A percentile compares a stretch with the other conserved stretches of the same genome.
phyloP scores from a whole-genome alignment of 768 basidiomycete species.

The Podaxis sp. region DNA sequence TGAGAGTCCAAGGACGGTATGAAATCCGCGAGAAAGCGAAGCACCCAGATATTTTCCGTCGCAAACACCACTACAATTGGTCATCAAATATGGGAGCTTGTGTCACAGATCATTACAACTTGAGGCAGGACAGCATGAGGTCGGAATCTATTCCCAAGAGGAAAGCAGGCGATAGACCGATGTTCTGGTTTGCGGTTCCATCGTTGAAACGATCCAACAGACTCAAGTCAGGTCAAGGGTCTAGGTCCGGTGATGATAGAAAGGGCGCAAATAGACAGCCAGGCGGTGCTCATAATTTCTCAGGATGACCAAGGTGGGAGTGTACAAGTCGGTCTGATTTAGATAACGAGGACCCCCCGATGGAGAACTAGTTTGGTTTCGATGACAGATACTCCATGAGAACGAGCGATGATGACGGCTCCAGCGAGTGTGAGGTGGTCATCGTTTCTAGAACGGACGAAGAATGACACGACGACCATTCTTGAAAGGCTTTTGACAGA shows the following conservation, averaged over 20 bases:
- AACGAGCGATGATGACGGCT: conserved; percentile 2
- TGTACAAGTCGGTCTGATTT: neutral
- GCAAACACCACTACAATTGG: neutral
- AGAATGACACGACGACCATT: neutral
- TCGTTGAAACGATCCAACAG: neutral
- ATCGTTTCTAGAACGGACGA: neutral
- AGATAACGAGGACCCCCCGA: neutral
- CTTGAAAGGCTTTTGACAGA: neutral
- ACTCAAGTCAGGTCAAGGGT: neutral
- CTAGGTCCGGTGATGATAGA: neutral
- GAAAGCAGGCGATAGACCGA: neutral
- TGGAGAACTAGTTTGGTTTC: neutral
- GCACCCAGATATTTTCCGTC: no score
- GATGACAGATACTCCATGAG: conserved; percentile 2
- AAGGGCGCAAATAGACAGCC: neutral
- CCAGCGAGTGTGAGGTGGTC: neutral
- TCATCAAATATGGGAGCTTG: neutral
- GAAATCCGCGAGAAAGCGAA: neutral
- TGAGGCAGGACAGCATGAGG: neutral
- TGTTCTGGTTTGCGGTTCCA: neutral
- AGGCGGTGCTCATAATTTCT: neutral
- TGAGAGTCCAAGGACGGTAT: neutral
- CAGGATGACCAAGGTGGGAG: neutral
- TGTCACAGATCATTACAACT: neutral
- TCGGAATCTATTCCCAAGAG: neutral